Evolutionary conservation across 2,329 filamentous ascomycete genomes (phyloP).

Genomic region (Sordariomycetes sp.): DNA sequence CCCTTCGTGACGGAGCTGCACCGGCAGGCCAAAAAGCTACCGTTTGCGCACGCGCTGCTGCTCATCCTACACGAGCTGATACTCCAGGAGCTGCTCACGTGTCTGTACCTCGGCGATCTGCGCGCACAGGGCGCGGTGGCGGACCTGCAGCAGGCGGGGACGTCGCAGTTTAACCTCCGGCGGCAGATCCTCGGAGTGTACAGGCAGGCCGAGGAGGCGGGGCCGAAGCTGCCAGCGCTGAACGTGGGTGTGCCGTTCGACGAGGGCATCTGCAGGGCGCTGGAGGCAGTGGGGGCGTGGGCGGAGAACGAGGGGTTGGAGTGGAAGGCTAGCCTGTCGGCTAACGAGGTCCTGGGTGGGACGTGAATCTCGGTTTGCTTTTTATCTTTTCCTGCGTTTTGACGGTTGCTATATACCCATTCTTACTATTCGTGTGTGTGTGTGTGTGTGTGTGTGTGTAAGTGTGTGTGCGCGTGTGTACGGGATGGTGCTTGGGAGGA

Average conservation of each 20-base stretch:
- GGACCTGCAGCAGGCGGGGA: conserved; percentile 6
- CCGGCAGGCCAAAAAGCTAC: conserved; percentile 17
- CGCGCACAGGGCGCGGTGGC: not conserved
- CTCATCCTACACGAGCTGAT: conserved; percentile 29
- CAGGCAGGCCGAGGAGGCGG: not conserved
- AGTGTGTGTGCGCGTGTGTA: not conserved
- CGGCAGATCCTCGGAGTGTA: not conserved
- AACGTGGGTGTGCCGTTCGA: conserved; percentile 40
- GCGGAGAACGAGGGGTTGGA: conserved; percentile 2
- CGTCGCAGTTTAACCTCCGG: not conserved
- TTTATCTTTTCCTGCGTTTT: not conserved
- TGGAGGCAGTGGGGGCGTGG: conserved; percentile 2
- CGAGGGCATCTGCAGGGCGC: conserved; percentile 37
- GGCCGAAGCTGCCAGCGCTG: conserved; percentile 2
- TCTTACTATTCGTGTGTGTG: conserved; percentile 1
- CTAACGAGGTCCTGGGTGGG: conserved; percentile 1
- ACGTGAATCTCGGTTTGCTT: not conserved
- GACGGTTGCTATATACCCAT: not conserved
- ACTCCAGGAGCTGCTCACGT: conserved; percentile 29
- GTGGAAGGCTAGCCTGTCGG: conserved; percentile 2
- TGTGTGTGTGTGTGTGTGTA: not conserved
- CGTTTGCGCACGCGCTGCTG: conserved; percentile 26
- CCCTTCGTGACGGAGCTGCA: conserved; percentile 27
- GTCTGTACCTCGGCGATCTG: conserved; percentile 4
- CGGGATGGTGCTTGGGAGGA: not conserved